A percentile compares a stretch with the other conserved stretches of the same genome.
Evolutionary conservation across 2,329 filamentous ascomycete genomes (phyloP).

Genomic region (Sclerotinia borealis): DNA sequence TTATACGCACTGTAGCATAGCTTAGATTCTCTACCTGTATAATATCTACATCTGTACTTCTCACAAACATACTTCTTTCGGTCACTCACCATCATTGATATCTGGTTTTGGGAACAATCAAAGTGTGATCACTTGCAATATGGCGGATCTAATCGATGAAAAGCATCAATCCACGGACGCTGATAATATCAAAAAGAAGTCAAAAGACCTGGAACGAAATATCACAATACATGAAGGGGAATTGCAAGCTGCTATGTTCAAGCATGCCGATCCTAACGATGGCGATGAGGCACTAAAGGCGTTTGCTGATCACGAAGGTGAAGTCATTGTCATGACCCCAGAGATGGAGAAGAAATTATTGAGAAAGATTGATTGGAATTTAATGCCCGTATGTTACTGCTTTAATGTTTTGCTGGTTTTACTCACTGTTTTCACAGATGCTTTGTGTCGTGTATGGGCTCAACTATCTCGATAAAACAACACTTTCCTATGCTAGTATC

Average conservation of each 20-base stretch:
- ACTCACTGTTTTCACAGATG: conserved; percentile 31
- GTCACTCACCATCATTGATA: too few relatives aligned
- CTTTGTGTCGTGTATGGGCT: conserved; percentile 53
- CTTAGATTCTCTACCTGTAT: too few relatives aligned
- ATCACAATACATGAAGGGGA: conserved; percentile 21
- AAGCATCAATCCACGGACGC: neutral
- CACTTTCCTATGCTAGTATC: conserved; percentile 43
- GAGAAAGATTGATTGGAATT: conserved; percentile 41
- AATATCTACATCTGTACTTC: too few relatives aligned
- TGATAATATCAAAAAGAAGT: conserved; percentile 14
- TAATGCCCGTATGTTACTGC: conserved; percentile 37
- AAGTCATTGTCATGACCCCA: conserved; percentile 34
- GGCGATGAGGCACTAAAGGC: conserved; percentile 41
- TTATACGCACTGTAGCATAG: too few relatives aligned
- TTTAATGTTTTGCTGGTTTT: neutral
- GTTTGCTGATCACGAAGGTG: conserved; percentile 35
- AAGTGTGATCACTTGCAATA: neutral
- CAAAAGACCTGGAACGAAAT: conserved; percentile 17
- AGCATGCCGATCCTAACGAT: conserved; percentile 36
- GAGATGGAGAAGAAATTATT: conserved; percentile 38
- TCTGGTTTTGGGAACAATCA: too few relatives aligned
- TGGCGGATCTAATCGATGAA: neutral
- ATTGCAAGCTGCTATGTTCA: conserved; percentile 21
- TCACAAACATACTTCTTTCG: too few relatives aligned
- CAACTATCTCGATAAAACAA: conserved; percentile 47